A percentile compares a stretch with the other conserved stretches of the same genome.
phyloP scores from a whole-genome alignment of 441 rosid species.

The Daphne laureola region DNA sequence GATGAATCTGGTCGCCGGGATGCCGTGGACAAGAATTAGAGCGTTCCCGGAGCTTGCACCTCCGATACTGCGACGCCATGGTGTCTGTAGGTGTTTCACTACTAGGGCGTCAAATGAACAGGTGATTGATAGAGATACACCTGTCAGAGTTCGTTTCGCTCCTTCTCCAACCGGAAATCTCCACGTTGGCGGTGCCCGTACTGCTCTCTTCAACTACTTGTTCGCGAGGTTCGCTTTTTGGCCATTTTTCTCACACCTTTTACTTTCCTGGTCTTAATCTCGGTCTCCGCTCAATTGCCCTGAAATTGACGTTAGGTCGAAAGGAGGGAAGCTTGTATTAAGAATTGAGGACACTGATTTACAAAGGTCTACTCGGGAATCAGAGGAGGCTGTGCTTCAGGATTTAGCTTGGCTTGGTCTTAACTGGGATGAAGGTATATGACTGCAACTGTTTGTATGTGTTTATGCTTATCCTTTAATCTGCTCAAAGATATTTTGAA shows the following conservation, averaged over 20 bases:
- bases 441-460: background rate
- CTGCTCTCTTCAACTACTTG: slow-evolving; percentile 92
- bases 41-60: slow-evolving; percentile 30
- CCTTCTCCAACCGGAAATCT: slow-evolving; percentile 98
- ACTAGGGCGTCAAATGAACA: slow-evolving; percentile 30
- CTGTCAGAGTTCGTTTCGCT: slow-evolving; percentile 88
- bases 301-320: slow-evolving; percentile 35
- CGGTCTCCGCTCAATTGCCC: background rate
- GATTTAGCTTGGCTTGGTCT: slow-evolving; percentile 93
- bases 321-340: slow-evolving; percentile 83
- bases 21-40: slow-evolving; percentile 37
- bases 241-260: background rate
- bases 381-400: slow-evolving; percentile 80
- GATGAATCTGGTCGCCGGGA: slow-evolving; percentile 27
- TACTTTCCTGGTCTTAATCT: background rate
- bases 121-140: slow-evolving; percentile 19
- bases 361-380: slow-evolving; percentile 86
- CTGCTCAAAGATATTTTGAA: background rate
- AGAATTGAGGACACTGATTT: slow-evolving; percentile 93
- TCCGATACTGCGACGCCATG: slow-evolving; percentile 17
- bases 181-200: slow-evolving; percentile 95
- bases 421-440: slow-evolving; percentile 90
- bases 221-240: slow-evolving; percentile 58
- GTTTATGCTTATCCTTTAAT: background rate
- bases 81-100: slow-evolving; percentile 27